These are phyloP conservation scores for Isatis lusitanica DNA, from an alignment of 441 rosid species.

Conservation along the genomic window DNA sequence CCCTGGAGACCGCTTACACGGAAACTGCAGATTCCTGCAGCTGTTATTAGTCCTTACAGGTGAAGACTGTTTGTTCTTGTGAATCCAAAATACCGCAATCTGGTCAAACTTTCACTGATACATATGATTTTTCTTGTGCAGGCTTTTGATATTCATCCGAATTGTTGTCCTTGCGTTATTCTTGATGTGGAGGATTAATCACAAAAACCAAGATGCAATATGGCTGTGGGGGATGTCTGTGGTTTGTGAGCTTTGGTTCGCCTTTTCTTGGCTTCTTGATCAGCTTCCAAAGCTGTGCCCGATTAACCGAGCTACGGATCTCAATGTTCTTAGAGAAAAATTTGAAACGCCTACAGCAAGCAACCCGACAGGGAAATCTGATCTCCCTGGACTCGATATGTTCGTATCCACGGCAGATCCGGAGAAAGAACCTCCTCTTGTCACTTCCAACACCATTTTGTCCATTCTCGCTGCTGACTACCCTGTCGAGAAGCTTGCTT, in stretches of 20 bases:
- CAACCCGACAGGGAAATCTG: conserved; percentile 83
- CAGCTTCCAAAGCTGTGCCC: conserved; percentile 88
- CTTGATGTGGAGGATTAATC: conserved; percentile 61
- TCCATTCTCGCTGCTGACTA: conserved; percentile 84
- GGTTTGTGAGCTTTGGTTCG: conserved; percentile 88
- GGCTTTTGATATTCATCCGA: conserved; percentile 72
- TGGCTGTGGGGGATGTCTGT: conserved; percentile 97
- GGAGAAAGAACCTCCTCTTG: conserved; percentile 94
- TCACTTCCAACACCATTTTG: conserved; percentile 84
- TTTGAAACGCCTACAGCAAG: conserved; percentile 68
- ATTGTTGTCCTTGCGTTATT: conserved; percentile 64
- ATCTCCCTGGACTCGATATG: conserved; percentile 85
- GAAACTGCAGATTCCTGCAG: conserved; percentile 88
- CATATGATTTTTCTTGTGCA: conserved; percentile 28
- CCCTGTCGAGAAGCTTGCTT: conserved; percentile 88
- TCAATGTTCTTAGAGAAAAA: conserved; percentile 80
- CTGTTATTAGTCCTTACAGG: conserved; percentile 87
- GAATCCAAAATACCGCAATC: not conserved
- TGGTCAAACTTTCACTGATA: conserved; percentile 14
- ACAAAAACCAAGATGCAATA: conserved; percentile 59
- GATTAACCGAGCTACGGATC: conserved; percentile 76
- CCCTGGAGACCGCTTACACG: conserved; percentile 95
- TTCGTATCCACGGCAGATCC: conserved; percentile 97
- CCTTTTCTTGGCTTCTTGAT: conserved; percentile 89
- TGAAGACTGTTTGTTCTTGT: conserved; percentile 23